phyloP scores from a whole-genome alignment of 163 green algal species.

The Coccomyxa subellipsoidea region DNA sequence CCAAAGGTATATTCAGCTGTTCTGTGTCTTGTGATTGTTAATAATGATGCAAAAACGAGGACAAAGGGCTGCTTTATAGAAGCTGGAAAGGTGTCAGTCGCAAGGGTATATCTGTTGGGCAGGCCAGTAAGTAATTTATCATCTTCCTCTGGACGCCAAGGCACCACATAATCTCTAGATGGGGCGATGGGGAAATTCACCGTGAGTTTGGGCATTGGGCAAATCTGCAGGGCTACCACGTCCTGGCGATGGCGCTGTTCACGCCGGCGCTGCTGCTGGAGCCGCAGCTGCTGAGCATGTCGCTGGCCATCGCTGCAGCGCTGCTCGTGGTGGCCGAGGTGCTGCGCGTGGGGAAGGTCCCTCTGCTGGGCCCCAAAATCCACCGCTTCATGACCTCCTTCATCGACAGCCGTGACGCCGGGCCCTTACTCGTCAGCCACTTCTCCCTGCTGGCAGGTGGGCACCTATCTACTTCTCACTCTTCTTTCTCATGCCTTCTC shows the following conservation, averaged over 20 bases:
- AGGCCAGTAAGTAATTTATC: no score
- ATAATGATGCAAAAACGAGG: no score
- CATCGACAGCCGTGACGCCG: conserved; percentile 42
- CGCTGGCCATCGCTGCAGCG: conserved; percentile 56
- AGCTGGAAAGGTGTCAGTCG: no score
- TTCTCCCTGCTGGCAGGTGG: conserved; percentile 60
- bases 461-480: neutral
- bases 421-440: conserved; percentile 52
- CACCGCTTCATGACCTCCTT: conserved; percentile 58
- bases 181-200: no score
- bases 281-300: conserved; percentile 51
- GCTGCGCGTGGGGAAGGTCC: conserved; percentile 38
- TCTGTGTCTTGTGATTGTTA: no score
- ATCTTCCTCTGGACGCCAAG: no score
- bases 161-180: no score
- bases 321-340: conserved; percentile 59
- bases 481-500: no score
- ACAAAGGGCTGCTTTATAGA: no score
- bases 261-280: conserved; percentile 61
- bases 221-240: conserved; percentile 67
- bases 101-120: no score
- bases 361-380: conserved; percentile 27
- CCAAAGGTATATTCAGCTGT: no score
- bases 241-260: conserved; percentile 71
- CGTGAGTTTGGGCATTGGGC: neutral